Evolutionary conservation across 306 rosid genomes (phyloP).

Genomic region (Psophocarpus tetragonolobus): DNA sequence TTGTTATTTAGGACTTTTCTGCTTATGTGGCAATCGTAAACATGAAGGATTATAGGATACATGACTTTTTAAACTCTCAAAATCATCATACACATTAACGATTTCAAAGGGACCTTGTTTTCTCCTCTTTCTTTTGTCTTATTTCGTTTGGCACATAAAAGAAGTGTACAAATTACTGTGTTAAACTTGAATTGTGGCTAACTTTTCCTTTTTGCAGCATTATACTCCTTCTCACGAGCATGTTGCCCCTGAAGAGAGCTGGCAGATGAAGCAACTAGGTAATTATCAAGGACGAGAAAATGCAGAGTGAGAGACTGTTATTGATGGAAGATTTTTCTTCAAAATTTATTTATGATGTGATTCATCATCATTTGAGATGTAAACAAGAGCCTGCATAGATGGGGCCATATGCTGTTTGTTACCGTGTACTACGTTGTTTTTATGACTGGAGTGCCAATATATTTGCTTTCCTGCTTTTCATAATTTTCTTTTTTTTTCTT

Average conservation of each 20-base stretch:
- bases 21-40: conserved; percentile 24
- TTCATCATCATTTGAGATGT: conserved; percentile 57
- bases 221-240: conserved; percentile 68
- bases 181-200: conserved; percentile 19
- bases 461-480: conserved; percentile 29
- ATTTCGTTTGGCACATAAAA: conserved; percentile 8
- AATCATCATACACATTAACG: neutral
- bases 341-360: conserved; percentile 46
- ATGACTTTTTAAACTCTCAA: conserved; percentile 10
- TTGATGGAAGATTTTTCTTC: conserved; percentile 36
- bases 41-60: conserved; percentile 12
- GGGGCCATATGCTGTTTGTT: conserved; percentile 54
- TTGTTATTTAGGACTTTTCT: conserved; percentile 14
- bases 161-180: conserved; percentile 1
- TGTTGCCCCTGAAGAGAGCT: conserved; percentile 80
- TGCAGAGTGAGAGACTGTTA: conserved; percentile 52
- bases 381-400: conserved; percentile 46
- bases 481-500: conserved; percentile 3
- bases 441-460: conserved; percentile 41
- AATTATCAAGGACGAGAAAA: conserved; percentile 52
- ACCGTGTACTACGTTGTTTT: conserved; percentile 41
- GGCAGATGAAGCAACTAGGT: conserved; percentile 79
- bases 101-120: conserved; percentile 13
- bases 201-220: conserved; percentile 56
- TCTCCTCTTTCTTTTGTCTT: neutral